These are phyloP conservation scores for Fraxinus anomala DNA, from an alignment of 257 asterid species.

Conservation along the genomic window DNA sequence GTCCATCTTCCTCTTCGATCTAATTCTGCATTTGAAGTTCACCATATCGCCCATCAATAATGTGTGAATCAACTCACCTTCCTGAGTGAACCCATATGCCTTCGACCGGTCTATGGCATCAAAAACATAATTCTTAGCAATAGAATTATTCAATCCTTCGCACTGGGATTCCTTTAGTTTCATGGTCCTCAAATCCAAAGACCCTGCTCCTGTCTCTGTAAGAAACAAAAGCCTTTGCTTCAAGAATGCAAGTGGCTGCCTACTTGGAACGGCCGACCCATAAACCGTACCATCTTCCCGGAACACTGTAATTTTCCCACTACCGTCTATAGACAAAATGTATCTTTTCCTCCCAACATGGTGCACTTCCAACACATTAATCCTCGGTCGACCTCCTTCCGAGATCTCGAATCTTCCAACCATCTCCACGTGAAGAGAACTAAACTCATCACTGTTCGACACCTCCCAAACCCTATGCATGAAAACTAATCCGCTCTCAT, in stretches of 20 bases:
- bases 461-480: conserved; percentile 86
- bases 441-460: conserved; percentile 61
- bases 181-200: conserved; percentile 92
- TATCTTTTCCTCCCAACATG: conserved; percentile 80
- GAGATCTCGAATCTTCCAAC: conserved; percentile 52
- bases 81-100: conserved; percentile 78
- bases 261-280: conserved; percentile 58
- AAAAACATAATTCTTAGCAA: conserved; percentile 62
- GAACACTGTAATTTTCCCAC: conserved; percentile 64
- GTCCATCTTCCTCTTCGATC: conserved; percentile 75
- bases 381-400: conserved; percentile 39
- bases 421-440: conserved; percentile 51
- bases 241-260: conserved; percentile 74
- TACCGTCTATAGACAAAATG: conserved; percentile 55
- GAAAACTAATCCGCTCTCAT: conserved; percentile 63
- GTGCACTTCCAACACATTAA: conserved; percentile 70
- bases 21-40: conserved; percentile 88
- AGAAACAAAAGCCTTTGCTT: conserved; percentile 93
- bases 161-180: conserved; percentile 77
- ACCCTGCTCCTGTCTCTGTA: conserved; percentile 89
- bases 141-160: conserved; percentile 78
- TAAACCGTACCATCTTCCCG: conserved; percentile 66
- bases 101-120: conserved; percentile 81
- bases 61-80: conserved; percentile 78
- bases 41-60: conserved; percentile 74